These are phyloP conservation scores for Kwoniella mangroviensis DNA, from an alignment of 768 basidiomycete species.

Conservation along the genomic window DNA sequence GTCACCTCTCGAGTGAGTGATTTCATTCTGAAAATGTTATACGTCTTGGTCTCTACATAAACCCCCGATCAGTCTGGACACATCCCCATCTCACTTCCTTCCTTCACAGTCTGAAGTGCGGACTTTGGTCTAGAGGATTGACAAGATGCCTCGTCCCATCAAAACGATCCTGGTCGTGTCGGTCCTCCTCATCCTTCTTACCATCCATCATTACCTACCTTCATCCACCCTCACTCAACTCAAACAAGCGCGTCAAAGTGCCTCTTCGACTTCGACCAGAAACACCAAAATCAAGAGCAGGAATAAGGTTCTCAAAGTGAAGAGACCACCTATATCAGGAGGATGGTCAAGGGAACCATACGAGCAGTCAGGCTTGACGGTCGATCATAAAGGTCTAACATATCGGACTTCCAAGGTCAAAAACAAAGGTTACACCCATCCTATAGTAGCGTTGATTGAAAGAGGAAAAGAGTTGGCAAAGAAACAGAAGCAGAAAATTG, in stretches of 20 bases:
- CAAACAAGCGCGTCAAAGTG: background rate
- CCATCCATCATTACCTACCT: slow-evolving; percentile 14
- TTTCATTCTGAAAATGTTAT: background rate
- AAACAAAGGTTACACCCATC: slow-evolving; percentile 24
- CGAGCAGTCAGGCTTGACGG: slow-evolving; percentile 1
- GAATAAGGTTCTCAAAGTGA: background rate
- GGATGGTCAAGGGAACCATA: slow-evolving; percentile 20
- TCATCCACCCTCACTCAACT: slow-evolving; percentile 15
- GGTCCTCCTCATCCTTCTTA: slow-evolving; percentile 14
- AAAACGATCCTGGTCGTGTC: slow-evolving; percentile 10
- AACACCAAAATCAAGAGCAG: background rate
- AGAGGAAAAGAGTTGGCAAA: slow-evolving; percentile 33
- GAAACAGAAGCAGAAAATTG: slow-evolving; percentile 29
- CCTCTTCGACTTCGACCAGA: too few relatives aligned
- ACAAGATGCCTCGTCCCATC: slow-evolving; percentile 23
- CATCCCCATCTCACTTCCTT: too few relatives aligned
- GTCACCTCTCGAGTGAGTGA: background rate
- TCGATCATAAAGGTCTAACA: slow-evolving; percentile 31
- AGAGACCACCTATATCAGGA: background rate
- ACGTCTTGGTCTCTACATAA: background rate
- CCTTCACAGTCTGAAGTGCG: too few relatives aligned
- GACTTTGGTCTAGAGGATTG: background rate
- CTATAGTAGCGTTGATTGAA: slow-evolving; percentile 41
- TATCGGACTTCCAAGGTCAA: background rate
- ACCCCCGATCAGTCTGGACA: background rate